Percentiles rank a stretch among this genome's conserved stretches.
These are phyloP conservation scores for Lentithecium fluviatile DNA, from an alignment of 495 filamentous ascomycete genomes.

Conservation along the genomic window DNA sequence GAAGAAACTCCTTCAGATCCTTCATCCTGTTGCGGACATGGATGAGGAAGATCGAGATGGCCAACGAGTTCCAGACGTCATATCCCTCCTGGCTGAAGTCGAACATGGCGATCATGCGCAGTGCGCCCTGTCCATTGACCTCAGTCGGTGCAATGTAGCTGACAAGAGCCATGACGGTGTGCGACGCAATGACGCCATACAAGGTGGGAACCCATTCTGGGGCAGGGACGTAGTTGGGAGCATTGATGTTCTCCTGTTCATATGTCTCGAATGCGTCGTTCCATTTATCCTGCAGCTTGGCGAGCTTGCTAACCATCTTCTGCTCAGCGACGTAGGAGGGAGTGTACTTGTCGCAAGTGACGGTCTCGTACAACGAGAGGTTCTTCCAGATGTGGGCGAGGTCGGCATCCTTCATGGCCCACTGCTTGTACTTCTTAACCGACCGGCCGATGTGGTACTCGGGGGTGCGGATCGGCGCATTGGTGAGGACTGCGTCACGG, in stretches of 20 bases:
- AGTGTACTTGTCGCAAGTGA: conserved; percentile 23
- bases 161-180: conserved; percentile 40
- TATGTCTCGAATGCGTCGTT: conserved; percentile 31
- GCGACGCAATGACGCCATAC: conserved; percentile 40
- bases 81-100: conserved; percentile 37
- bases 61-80: conserved; percentile 45
- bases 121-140: background rate
- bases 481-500: conserved; percentile 32
- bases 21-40: conserved; percentile 39
- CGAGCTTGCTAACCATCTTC: conserved; percentile 30
- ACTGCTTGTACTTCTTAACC: conserved; percentile 38
- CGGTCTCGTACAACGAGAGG: conserved; percentile 38
- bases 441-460: conserved; percentile 23
- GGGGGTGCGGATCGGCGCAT: conserved; percentile 21
- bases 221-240: background rate
- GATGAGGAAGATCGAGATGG: conserved; percentile 41
- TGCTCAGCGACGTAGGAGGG: conserved; percentile 12
- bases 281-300: conserved; percentile 24
- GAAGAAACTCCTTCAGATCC: conserved; percentile 24
- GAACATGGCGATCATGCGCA: conserved; percentile 39
- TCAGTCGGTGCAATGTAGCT: conserved; percentile 31
- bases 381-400: conserved; percentile 26
- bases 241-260: conserved; percentile 23
- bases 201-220: conserved; percentile 37
- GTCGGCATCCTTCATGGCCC: conserved; percentile 37